Base-by-base conservation (phyloP, 2,329 filamentous ascomycete genomes). In the Colletotrichum melonis region DNA sequence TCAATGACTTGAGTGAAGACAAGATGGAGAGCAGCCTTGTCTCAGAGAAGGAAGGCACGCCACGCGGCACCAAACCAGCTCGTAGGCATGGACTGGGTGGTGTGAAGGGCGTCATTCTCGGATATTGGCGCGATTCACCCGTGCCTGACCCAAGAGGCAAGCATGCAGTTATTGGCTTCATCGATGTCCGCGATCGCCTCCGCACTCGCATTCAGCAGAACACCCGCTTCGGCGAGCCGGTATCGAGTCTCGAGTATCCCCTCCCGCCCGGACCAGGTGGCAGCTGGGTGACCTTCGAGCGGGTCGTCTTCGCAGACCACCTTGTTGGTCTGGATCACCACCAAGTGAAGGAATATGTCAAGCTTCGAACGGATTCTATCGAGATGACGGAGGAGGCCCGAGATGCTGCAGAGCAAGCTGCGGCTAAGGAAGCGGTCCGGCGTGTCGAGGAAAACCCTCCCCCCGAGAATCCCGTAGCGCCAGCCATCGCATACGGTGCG, bases 271-370 rank as follows among this genome's bases (percentile, higher is more conserved):
- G 89, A 0, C 88, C 89, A 1, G 90, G 90, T 26, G 90, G 89
- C 66, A 91, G 89, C 78, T 92, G 90, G 90, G 89, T 92, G 28
- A 91, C 89, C 0, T 92, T 92, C 76, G 88, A 91, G 70, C 84
- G 88, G 24, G 85, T 92, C 35, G 86, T 90, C 26, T 92, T 92
- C 76, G 87, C 88, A 2, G 79, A 86, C 8, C 89, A 91, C 70
- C 86, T 92, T 0, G 82, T 88, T 16, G 86, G 86, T 2, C 81
- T 91, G 5, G 87, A 89, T 64, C 86, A 91, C 60, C 85, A 87
- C 32, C 86, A 90, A 38, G 80, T 92, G 38, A 92, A 92, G 76
- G 90, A 92, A 77, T 92, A 90, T 70, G 89, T 92, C 63, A 89
- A 89, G 74, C 81, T 91, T 30, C 86, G 88, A 5, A 80, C 82